phyloP scores from a whole-genome alignment of 2,329 filamentous ascomycete genomes.

The Cryphonectria japonica region DNA sequence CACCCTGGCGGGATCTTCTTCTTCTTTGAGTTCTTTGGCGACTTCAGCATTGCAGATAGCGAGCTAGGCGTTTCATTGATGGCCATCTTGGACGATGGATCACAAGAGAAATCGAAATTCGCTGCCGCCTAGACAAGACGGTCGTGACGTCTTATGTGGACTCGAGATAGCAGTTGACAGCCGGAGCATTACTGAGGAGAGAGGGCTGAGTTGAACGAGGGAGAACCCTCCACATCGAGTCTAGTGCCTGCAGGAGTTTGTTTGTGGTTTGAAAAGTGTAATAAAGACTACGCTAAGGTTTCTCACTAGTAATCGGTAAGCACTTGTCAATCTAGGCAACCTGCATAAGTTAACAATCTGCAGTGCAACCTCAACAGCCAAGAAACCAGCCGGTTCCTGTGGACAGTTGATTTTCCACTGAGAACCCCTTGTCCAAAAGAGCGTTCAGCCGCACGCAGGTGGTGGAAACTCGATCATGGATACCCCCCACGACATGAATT shows the following conservation, averaged over 20 bases:
- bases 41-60: not conserved
- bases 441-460: not conserved
- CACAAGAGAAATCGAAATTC: not conserved
- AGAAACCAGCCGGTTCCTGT: too few species aligned
- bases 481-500: not conserved
- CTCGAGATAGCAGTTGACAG: not conserved
- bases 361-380: not conserved
- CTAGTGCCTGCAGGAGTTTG: not conserved
- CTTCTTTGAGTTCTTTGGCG: not conserved
- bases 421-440: not conserved
- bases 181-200: too few species aligned
- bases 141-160: not conserved
- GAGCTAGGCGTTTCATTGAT: not conserved
- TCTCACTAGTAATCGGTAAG: not conserved
- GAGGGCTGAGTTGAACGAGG: too few species aligned
- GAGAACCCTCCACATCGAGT: not conserved
- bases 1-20: not conserved
- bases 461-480: not conserved
- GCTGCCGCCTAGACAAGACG: not conserved
- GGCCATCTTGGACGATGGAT: not conserved
- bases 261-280: not conserved
- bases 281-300: not conserved
- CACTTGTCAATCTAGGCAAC: not conserved
- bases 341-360: not conserved
- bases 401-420: not conserved